Base-by-base conservation (phyloP, 2,329 filamentous ascomycete species). In the Claviceps sp. region DNA sequence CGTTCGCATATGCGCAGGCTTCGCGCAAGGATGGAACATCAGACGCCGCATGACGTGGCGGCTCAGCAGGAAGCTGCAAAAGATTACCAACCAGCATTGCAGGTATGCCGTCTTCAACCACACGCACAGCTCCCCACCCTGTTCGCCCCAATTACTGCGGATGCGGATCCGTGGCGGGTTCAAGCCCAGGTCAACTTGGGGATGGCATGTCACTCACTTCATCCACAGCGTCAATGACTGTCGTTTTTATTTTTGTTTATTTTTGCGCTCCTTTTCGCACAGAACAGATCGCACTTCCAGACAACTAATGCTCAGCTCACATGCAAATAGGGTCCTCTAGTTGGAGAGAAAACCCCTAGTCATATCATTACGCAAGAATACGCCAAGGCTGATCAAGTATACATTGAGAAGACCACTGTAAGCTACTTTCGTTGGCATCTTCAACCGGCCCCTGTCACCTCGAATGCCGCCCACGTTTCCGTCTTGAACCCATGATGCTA, bases 321-420 rank as follows among this genome's bases (percentile, higher is more conserved):
- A 48, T 22, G 18, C 16, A 20, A 37, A 51, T 63, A 96, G 91
- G 89, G 88, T 52, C 86, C 88, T 55, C 75, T 90, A 48, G 85
- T 97, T 58, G 86, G 88, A 61, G 77, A 84, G 55, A 87, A 86
- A 68, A 81, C 82, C 62, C 79, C 86, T 50, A 94, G 84, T 68
- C 78, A 82, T 59, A 80, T 76, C 58, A 88, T 98, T 63, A 82
- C 86, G 16, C 77, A 84, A 57, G 87, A 95, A 66, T 97, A 95
- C 71, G 86, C 88, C 55, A 85, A 86, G 67, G 90, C 88, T 55
- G 90, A 97, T 66, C 82, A 84, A 5, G 73, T 87, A 56, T 95
- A 88, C 66, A 83, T 90, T 49, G 79, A 85, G 54, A 97, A 97
- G 74, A 96, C 90, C 48, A 78, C 81, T 63, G 91, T 95, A 72